A percentile compares a stretch with the other conserved stretches of the same genome.
These are phyloP conservation scores for Wickerhamomyces silvicola DNA, from an alignment of 805 yeast genomes.

Conservation along the genomic window DNA sequence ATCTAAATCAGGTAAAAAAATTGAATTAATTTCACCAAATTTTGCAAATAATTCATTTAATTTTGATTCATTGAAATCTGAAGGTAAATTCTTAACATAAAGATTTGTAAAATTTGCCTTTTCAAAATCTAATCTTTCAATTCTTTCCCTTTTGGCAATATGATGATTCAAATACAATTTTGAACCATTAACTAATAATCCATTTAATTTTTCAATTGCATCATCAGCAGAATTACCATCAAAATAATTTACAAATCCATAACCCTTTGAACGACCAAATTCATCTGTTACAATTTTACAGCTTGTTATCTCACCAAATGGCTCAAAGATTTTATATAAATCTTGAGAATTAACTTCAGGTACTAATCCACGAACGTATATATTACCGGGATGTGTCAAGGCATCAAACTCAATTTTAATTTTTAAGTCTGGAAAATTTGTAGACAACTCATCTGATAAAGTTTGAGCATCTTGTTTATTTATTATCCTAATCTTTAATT, in stretches of 20 bases:
- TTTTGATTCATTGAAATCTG: slow-evolving; percentile 28
- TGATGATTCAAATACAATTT: slow-evolving; percentile 48
- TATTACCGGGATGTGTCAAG: slow-evolving; percentile 48
- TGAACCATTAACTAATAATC: slow-evolving; percentile 30
- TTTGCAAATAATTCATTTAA: slow-evolving; percentile 37
- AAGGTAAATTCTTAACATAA: slow-evolving; percentile 43
- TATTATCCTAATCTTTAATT: slow-evolving; percentile 13
- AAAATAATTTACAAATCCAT: slow-evolving; percentile 62
- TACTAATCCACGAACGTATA: slow-evolving; percentile 45
- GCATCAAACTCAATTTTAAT: slow-evolving; percentile 20
- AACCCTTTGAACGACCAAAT: slow-evolving; percentile 40
- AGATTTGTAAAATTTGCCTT: slow-evolving; percentile 44
- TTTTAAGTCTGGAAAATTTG: background rate
- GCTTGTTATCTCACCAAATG: slow-evolving; percentile 34
- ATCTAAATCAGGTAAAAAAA: slow-evolving; percentile 44
- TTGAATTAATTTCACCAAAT: slow-evolving; percentile 45
- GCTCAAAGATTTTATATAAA: slow-evolving; percentile 28
- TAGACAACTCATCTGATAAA: slow-evolving; percentile 3
- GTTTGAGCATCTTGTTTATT: slow-evolving; percentile 13
- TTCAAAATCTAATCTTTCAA: slow-evolving; percentile 36
- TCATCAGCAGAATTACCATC: slow-evolving; percentile 46
- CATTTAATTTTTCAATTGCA: slow-evolving; percentile 53
- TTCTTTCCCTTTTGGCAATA: slow-evolving; percentile 52
- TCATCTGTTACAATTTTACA: slow-evolving; percentile 43
- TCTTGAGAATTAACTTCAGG: slow-evolving; percentile 32